Conservation (phyloP, 306 rosid species). For the Gynostemma pentaphyllum region DNA sequence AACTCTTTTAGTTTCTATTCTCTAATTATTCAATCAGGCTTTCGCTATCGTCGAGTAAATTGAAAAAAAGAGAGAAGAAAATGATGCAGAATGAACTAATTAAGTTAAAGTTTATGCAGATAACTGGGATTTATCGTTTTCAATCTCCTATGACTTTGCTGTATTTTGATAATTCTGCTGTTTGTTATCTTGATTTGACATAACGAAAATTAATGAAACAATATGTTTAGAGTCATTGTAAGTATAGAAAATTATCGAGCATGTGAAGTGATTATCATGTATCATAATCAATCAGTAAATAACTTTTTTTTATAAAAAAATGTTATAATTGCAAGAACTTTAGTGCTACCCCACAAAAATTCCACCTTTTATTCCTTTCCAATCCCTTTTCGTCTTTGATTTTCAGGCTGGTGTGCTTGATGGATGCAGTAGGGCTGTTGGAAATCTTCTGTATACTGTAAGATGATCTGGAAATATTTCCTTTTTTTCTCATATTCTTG, state of each 20-base stretch:
- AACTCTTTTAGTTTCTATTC: not conserved
- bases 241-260: too few species aligned
- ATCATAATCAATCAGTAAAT: too few species aligned
- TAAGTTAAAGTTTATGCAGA: not conserved
- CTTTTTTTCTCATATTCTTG: not conserved
- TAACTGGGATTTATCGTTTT: not conserved
- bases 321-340: too few species aligned
- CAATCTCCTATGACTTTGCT: not conserved
- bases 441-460: constrained; percentile 84
- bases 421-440: constrained; percentile 62
- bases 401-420: constrained; percentile 61
- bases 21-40: not conserved
- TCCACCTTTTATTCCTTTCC: not conserved
- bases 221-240: too few species aligned
- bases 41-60: not conserved
- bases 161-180: not conserved
- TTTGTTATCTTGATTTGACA: not conserved
- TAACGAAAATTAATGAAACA: not conserved
- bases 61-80: not conserved
- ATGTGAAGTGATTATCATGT: too few species aligned
- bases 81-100: not conserved
- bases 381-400: not conserved
- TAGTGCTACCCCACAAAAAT: too few species aligned
- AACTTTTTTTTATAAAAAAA: too few species aligned
- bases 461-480: not conserved